Evolutionary conservation across 345 rosid genomes (phyloP).

Genomic region (Eucalyptus marginata): DNA sequence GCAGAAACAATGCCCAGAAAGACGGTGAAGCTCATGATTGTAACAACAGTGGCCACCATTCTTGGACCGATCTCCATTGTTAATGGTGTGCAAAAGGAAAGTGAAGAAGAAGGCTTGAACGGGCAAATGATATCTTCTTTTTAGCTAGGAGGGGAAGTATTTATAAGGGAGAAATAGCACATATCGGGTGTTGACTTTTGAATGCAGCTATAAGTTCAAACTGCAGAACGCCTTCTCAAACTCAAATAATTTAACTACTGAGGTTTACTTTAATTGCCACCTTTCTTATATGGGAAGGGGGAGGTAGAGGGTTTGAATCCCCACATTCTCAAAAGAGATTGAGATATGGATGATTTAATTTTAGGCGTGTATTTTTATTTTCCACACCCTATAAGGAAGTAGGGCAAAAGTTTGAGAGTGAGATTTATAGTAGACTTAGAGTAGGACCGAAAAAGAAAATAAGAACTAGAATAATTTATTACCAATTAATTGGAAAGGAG

Average conservation of each 20-base stretch:
- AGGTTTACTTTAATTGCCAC: no score
- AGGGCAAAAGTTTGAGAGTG: no score
- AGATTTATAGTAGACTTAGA: no score
- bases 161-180: neutral
- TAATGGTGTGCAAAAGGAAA: neutral
- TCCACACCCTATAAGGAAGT: no score
- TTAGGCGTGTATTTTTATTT: no score
- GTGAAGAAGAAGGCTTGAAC: neutral
- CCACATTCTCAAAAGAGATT: no score
- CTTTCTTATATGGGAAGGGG: no score
- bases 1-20: conserved; percentile 15
- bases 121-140: neutral
- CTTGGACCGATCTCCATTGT: neutral
- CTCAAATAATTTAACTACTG: neutral
- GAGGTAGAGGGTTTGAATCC: no score
- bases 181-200: neutral
- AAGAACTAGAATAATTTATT: neutral
- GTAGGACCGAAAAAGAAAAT: no score
- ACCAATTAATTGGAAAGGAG: neutral
- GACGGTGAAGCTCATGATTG: neutral
- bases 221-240: neutral
- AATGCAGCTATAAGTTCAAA: neutral
- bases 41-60: neutral
- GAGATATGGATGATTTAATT: no score
- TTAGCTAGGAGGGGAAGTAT: neutral